Conservation (phyloP, 495 filamentous ascomycete species). For the Cairneyella variabilis region DNA sequence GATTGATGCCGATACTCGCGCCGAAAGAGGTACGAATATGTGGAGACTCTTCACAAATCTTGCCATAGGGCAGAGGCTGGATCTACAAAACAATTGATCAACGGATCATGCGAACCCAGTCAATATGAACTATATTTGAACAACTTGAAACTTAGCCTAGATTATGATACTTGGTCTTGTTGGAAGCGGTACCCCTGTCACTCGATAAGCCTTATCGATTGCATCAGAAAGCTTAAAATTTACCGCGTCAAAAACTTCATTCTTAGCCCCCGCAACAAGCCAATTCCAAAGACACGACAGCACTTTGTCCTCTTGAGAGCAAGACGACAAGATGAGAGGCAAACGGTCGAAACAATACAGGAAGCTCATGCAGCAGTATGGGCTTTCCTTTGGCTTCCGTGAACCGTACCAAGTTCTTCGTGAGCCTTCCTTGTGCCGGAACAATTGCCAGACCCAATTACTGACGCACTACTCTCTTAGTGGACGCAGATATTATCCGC, state of each 20-base stretch:
- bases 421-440: conserved; percentile 31
- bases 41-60: neutral
- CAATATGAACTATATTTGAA: neutral
- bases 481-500: conserved; percentile 77
- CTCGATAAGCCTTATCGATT: conserved; percentile 7
- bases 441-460: neutral
- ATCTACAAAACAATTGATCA: neutral
- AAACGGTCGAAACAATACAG: conserved; percentile 94
- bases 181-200: neutral
- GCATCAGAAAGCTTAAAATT: too few relatives aligned
- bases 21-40: too few relatives aligned
- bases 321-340: conserved; percentile 70
- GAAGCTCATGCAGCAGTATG: conserved; percentile 93
- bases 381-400: conserved; percentile 77
- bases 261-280: too few relatives aligned
- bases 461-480: conserved; percentile 29
- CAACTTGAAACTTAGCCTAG: neutral
- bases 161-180: too few relatives aligned
- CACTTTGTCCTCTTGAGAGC: too few relatives aligned
- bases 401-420: conserved; percentile 89
- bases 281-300: too few relatives aligned
- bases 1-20: too few relatives aligned
- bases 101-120: neutral
- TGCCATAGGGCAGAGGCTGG: neutral
- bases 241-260: too few relatives aligned